Evolutionary conservation across 495 filamentous ascomycete species (phyloP).

Genomic region (Platismatia glauca): DNA sequence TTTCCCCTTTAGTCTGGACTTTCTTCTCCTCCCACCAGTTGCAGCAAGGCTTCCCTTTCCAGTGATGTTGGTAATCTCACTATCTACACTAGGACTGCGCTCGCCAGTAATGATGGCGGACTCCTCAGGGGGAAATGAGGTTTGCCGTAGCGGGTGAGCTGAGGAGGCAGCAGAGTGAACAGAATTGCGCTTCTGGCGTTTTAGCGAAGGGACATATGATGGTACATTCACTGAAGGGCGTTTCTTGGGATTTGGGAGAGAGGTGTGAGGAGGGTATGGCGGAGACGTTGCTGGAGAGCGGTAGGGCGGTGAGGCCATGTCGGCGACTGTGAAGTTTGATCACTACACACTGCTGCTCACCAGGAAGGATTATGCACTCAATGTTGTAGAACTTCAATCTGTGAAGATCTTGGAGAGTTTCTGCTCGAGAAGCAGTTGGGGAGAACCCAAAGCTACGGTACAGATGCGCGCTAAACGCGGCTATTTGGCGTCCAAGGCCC

Average conservation of each 20-base stretch:
- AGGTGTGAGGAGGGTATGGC: slow-evolving; percentile 38
- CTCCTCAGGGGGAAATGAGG: slow-evolving; percentile 68
- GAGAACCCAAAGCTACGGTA: too few relatives aligned
- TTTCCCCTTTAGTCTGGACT: slow-evolving; percentile 57
- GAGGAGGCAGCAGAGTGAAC: slow-evolving; percentile 36
- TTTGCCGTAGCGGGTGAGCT: slow-evolving; percentile 75
- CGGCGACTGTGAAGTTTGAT: slow-evolving; percentile 1
- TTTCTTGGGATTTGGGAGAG: slow-evolving; percentile 50
- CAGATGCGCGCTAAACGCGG: not conserved
- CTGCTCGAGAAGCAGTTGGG: not conserved
- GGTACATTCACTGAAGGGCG: slow-evolving; percentile 43
- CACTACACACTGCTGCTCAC: not conserved
- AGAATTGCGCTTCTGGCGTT: slow-evolving; percentile 56
- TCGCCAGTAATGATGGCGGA: slow-evolving; percentile 35
- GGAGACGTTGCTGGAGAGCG: slow-evolving; percentile 43
- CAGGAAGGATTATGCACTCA: not conserved
- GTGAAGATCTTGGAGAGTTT: not conserved
- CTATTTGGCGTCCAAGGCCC: not conserved
- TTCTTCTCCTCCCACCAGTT: slow-evolving; percentile 38
- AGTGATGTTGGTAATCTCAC: slow-evolving; percentile 57
- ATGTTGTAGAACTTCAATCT: not conserved
- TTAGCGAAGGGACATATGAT: slow-evolving; percentile 36
- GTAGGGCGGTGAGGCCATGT: slow-evolving; percentile 55
- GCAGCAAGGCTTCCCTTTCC: slow-evolving; percentile 47
- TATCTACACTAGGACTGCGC: slow-evolving; percentile 59